These are phyloP conservation scores for Clarkia xantiana DNA, from an alignment of 345 rosid genomes.

Conservation along the genomic window DNA sequence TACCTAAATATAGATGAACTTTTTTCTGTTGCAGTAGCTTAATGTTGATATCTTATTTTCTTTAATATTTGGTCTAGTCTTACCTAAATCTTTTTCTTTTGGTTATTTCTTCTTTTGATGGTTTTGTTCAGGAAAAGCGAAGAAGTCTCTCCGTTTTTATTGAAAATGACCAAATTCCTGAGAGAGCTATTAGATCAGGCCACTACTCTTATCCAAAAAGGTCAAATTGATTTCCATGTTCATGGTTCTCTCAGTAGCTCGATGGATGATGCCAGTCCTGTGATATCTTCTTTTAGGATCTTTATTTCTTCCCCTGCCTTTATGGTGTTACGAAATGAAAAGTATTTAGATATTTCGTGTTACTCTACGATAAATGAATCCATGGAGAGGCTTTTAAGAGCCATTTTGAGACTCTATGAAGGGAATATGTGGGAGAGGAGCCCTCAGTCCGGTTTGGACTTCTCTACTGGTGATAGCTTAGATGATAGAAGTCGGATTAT, in stretches of 20 bases:
- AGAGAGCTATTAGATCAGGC: constrained; percentile 46
- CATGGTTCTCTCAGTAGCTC: constrained; percentile 31
- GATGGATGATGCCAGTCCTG: constrained; percentile 23
- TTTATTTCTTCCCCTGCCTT: constrained; percentile 47
- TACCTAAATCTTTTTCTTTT: not conserved
- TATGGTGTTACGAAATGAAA: constrained; percentile 21
- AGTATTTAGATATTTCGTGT: constrained; percentile 22
- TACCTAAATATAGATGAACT: too few species aligned
- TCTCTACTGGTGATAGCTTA: constrained; percentile 19
- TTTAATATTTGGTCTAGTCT: too few species aligned
- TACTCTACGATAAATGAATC: constrained; percentile 28
- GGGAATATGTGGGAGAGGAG: constrained; percentile 28
- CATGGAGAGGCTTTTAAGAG: constrained; percentile 48
- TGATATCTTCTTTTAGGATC: constrained; percentile 45
- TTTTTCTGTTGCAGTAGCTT: too few species aligned
- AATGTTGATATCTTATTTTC: not conserved
- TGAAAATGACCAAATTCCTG: constrained; percentile 39
- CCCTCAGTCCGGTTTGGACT: constrained; percentile 21
- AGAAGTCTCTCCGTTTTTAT: constrained; percentile 36
- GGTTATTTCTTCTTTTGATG: constrained; percentile 4
- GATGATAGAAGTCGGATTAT: constrained; percentile 34
- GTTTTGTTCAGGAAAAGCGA: constrained; percentile 38
- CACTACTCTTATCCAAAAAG: constrained; percentile 25
- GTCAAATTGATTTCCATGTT: constrained; percentile 26
- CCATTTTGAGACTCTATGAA: constrained; percentile 38